Base-by-base conservation (phyloP, 2,329 filamentous ascomycete species). In the Neocucurbitaria cava region DNA sequence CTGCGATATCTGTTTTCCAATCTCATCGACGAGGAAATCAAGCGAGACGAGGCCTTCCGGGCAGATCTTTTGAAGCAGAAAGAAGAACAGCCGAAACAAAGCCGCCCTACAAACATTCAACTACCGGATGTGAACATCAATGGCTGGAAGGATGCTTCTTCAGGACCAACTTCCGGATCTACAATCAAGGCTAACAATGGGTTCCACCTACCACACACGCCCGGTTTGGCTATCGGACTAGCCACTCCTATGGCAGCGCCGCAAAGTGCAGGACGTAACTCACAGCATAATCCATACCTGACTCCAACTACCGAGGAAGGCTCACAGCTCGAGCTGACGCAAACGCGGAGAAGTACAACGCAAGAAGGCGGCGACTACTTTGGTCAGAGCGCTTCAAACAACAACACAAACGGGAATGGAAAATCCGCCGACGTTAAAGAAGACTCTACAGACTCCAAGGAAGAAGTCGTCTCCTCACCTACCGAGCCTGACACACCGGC, bases 1-100 rank as follows among this genome's bases (percentile, higher is more conserved):
- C 79, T 99, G 55, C 87, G 95, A 30, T 96, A 97, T 75, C 83
- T 99, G 0, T 99, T 99, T 77, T 87, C 89, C 9, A 89, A 90
- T 50, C 81, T 98, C 38, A 89, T 99, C 49, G 90, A 96, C 56
- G 93, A 97, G 73, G 91, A 98, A 73, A 90, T 96, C 63, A 87
- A 85, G 61, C 86, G 91, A 47, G 95, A 99, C 69, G 87, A 90
- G 68, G 79, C 78, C 0, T 87, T 90, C 71, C 86, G 94, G n/a
- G 81, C 86, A 40, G 83, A 85, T 41, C 78, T 96, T 7, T 85
- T 92, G 46, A 83, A 86, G 30, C 85, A 87, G 57, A 86, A 87
- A 65, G 82, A 83, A 26, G 80, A 79, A 30, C 74, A 82, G n/a
- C 82, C 80, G 36, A 82, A 85, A 41, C 71, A 80, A 2, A 84